phyloP scores from a whole-genome alignment of 1,284 basidiomycete species.

The Boletus calvinii region DNA sequence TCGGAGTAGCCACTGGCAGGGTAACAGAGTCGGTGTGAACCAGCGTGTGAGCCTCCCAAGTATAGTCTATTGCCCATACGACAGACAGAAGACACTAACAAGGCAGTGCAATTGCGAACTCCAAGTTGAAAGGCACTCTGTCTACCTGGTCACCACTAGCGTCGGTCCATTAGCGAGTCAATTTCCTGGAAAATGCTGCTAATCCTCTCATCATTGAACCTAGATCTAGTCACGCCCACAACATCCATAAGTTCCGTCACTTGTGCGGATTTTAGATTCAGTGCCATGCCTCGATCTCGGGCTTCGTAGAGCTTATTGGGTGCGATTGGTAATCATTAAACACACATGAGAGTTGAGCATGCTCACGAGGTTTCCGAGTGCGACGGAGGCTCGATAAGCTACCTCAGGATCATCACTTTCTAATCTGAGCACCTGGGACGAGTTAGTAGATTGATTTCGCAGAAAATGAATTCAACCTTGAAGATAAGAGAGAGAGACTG shows the following conservation, averaged over 20 bases:
- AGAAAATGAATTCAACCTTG: conserved; percentile 39
- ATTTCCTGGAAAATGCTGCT: conserved; percentile 53
- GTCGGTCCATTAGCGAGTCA: conserved; percentile 21
- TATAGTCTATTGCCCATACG: neutral
- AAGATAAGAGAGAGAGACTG: conserved; percentile 47
- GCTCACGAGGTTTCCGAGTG: conserved; percentile 84
- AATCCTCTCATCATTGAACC: conserved; percentile 60
- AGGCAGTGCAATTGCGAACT: neutral
- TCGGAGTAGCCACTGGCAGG: neutral
- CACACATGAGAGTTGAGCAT: neutral
- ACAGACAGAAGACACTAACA: neutral
- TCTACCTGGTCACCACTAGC: neutral
- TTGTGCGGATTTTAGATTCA: conserved; percentile 40
- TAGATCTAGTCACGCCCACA: conserved; percentile 40
- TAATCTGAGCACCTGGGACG: conserved; percentile 55
- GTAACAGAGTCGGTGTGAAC: neutral
- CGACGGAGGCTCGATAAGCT: conserved; percentile 82
- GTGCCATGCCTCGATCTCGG: conserved; percentile 37
- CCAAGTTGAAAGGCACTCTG: neutral
- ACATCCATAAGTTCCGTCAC: conserved; percentile 40
- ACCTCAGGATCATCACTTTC: conserved; percentile 81
- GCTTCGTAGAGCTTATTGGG: conserved; percentile 47
- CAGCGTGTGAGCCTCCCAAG: neutral
- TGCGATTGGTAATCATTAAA: neutral
- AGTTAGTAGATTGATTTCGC: conserved; percentile 12